These are phyloP conservation scores for Eudorina sp. DNA, from an alignment of 139 green algal genomes.

Conservation along the genomic window DNA sequence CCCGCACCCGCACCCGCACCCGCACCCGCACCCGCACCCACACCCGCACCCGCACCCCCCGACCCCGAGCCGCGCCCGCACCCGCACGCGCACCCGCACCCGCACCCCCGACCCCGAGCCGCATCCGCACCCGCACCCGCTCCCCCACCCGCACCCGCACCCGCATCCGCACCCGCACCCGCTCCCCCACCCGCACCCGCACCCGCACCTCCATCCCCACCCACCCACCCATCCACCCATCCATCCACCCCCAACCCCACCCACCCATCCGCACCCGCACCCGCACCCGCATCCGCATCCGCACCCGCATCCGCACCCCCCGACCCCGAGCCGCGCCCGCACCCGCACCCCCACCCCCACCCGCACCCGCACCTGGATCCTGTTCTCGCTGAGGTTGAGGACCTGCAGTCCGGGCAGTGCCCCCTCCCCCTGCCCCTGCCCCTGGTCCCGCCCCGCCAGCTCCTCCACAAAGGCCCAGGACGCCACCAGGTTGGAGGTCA, in stretches of 20 bases:
- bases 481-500: slow-evolving; percentile 81
- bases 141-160: neutral
- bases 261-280: neutral
- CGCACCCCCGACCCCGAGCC: neutral
- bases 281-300: neutral
- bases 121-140: neutral
- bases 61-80: neutral
- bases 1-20: neutral
- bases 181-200: neutral
- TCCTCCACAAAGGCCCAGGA: slow-evolving; percentile 66
- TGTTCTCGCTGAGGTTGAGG: slow-evolving; percentile 77
- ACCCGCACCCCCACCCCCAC: neutral
- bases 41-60: too few species aligned
- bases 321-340: too few species aligned
- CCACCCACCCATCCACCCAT: neutral
- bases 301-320: slow-evolving; percentile 63
- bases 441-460: slow-evolving; percentile 31
- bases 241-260: neutral
- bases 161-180: neutral
- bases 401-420: slow-evolving; percentile 64
- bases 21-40: neutral
- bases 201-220: neutral
- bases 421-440: too few species aligned
- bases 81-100: neutral
- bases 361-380: slow-evolving; percentile 54